Conservation (phyloP, 208 protist genomes). For the Wallacemonas rigidus region DNA sequence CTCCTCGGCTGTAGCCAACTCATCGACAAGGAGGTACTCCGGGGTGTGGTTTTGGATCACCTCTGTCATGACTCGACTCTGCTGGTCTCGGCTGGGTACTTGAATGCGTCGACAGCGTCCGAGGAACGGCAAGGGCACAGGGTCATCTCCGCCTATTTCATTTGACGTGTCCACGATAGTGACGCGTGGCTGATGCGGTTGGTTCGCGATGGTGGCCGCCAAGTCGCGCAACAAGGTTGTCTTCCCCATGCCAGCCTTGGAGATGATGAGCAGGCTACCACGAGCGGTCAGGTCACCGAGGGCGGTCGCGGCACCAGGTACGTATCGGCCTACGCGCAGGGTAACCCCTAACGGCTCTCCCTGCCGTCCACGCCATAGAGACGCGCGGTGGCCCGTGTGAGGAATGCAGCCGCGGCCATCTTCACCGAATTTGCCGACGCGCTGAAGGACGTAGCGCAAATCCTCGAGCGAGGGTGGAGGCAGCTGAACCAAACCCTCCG, state of each 20-base stretch:
- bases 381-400: constrained; percentile 74
- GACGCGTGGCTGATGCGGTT: constrained; percentile 51
- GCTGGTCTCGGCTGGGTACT: constrained; percentile 63
- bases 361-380: constrained; percentile 68
- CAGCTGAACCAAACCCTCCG: constrained; percentile 51
- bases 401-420: constrained; percentile 78
- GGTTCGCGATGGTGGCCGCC: constrained; percentile 63
- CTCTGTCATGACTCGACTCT: constrained; percentile 85
- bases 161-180: constrained; percentile 95
- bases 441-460: constrained; percentile 50
- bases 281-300: constrained; percentile 49
- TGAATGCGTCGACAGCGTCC: constrained; percentile 90
- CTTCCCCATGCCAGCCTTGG: constrained; percentile 92
- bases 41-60: constrained; percentile 95
- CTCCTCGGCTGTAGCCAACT: constrained; percentile 82
- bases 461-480: constrained; percentile 53
- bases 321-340: constrained; percentile 81
- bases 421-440: constrained; percentile 66
- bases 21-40: constrained; percentile 93
- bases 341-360: constrained; percentile 86
- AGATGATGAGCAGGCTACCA: constrained; percentile 89
- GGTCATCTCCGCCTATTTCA: constrained; percentile 93
- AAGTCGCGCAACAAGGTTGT: constrained; percentile 93
- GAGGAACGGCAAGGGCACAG: constrained; percentile 84
- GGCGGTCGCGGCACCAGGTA: constrained; percentile 63